A percentile compares a stretch with the other conserved stretches of the same genome.
These are phyloP conservation scores for Echeveria elegans DNA, from an alignment of 164 flowering plant genomes.

Conservation along the genomic window DNA sequence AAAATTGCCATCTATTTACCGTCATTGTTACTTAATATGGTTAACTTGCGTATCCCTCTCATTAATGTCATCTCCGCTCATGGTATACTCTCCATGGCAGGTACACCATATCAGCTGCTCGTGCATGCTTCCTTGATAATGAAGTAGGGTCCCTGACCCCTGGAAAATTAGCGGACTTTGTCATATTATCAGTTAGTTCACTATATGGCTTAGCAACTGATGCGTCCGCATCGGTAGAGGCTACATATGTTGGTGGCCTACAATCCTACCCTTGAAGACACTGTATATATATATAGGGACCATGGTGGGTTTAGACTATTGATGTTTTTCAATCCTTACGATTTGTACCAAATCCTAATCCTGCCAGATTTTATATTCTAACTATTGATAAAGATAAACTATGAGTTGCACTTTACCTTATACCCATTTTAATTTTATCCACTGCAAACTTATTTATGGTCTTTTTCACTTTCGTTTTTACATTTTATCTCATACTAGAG, in stretches of 20 bases:
- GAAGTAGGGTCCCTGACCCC: constrained; percentile 72
- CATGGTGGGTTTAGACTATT: too few relatives aligned
- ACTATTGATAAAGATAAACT: too few relatives aligned
- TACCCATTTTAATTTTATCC: too few relatives aligned
- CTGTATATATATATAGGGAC: too few relatives aligned
- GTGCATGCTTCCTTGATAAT: constrained; percentile 68
- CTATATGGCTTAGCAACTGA: constrained; percentile 51
- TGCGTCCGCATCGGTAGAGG: constrained; percentile 50
- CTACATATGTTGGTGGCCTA: constrained; percentile 70
- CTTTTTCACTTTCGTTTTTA: too few relatives aligned
- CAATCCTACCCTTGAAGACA: constrained; percentile 41
- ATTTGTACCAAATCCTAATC: too few relatives aligned
- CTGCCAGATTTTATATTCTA: too few relatives aligned
- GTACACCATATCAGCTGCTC: constrained; percentile 82
- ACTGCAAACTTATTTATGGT: too few relatives aligned
- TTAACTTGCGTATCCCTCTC: background rate
- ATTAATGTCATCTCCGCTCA: background rate
- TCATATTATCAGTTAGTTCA: constrained; percentile 49
- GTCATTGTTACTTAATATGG: background rate
- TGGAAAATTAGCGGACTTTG: constrained; percentile 92
- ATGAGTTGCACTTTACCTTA: too few relatives aligned
- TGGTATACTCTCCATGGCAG: constrained; percentile 27
- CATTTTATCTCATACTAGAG: too few relatives aligned
- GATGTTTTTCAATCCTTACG: too few relatives aligned
- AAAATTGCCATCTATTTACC: background rate